Evolutionary conservation across 495 filamentous ascomycete genomes (phyloP), one percentile per base, ranked within the genome.

Genomic region (Penicillium waksmanii): DNA sequence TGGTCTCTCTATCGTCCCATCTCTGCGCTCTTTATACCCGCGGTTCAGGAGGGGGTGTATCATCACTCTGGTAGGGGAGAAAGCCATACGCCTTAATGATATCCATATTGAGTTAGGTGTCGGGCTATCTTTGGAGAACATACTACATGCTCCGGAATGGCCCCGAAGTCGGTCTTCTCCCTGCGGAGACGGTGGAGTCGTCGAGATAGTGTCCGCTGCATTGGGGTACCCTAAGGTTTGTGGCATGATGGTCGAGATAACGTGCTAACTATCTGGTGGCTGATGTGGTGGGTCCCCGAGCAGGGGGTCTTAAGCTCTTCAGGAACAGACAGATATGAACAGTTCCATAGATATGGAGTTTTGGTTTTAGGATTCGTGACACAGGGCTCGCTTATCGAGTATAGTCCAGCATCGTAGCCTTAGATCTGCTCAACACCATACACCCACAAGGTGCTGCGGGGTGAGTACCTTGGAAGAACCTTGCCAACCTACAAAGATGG

Each of bases 391-490:
- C 1, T 21, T 21, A 21, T 21, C 21, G 6, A 27, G 25, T 27
- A 27, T 27, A 2, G 5, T 27, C 25, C 25, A 5, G 25, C 2
- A 7, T 27, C 25, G 25, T 27, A 27, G 25, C 6, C 25, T 5
- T 27, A 27, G 25, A 27, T 38, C 35, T 38, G 3, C 5, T 38
- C 11, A 38, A 38, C 9, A 38, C 1, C 13, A 38, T 49, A 13
- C 21, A 44, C 48, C 51, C 57, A 38, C 57, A 68, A 68, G 60
- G 63, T 64, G 11, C 25, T 25, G 46, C 34, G 50, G 59, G 51
- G 57, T 49, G 64, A 59, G 67, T 62, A 69, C 67, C 67, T 67
- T 69, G 67, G 38, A 31, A 21, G 56, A n/a, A 17, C 15, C 10
- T 27, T 35, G 13, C 31, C 57, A 27, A 9, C 34, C n/a, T 68